Evolutionary conservation across 306 rosid genomes (phyloP), one percentile per base, ranked within the genome.

Genomic region (Betula pendula): DNA sequence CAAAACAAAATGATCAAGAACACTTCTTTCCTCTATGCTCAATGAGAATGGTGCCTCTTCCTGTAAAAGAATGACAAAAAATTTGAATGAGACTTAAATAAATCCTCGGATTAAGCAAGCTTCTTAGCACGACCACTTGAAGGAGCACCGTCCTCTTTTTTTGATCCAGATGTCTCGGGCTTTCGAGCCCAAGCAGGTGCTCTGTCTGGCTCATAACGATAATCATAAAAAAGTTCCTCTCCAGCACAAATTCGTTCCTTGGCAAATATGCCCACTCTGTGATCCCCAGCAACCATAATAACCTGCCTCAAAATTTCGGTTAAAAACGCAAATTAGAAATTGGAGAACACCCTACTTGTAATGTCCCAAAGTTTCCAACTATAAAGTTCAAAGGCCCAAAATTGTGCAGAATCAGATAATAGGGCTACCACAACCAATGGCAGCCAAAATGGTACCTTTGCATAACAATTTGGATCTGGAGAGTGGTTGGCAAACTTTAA

Each of bases 161-260:
- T 91, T 0, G 96, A 87, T 73, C 98, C 98, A 7, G 90, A 77
- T 60, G 94, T 89, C 86, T 92, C 99, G 0, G 94, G 98, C 87
- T 91, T 91, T 75, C 94, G 84, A 25, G 99, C 99, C 99, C 99
- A 95, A 19, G 94, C 98, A 17, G 99, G 99, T 76, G 99, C 99
- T 77, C 97, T 88, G 74, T 95, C 99, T 0, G 99, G 96, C 74
- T 95, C 99, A 49, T 95, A 95, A 63, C 98, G 96, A 78, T 92
- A 95, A 79, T 95, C 98, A 71, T 95, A 95, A 81, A 95, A 95
- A n/a, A 95, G 96, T 81, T 95, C 98, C 82, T 95, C 98, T 22
- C 98, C 98, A 1, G 97, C 91, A 70, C 87, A 66, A 75, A 95
- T 95, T 81, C 97, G 82, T 81, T 95, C 98, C 87, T 95, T 95